A percentile compares a stretch with the other conserved stretches of the same genome.
Conservation (phyloP, 108 stramenopile genomes). For the Skeletonema costatum region DNA sequence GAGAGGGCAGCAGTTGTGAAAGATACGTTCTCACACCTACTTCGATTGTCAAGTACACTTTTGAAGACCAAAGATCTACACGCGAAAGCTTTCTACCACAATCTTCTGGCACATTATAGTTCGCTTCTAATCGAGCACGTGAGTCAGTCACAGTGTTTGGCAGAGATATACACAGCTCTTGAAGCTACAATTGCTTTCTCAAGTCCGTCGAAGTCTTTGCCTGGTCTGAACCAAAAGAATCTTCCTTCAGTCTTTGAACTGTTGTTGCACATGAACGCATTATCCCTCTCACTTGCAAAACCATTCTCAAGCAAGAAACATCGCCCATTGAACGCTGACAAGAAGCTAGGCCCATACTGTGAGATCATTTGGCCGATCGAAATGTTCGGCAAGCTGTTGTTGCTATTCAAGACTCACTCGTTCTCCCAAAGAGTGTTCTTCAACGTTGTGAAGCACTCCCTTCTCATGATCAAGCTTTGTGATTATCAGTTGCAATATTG, state of each 20-base stretch:
- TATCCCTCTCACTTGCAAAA: constrained; percentile 35
- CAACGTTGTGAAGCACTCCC: constrained; percentile 17
- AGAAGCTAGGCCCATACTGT: constrained; percentile 17
- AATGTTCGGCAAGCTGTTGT: constrained; percentile 17
- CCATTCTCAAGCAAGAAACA: constrained; percentile 13
- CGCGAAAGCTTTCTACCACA: constrained; percentile 26
- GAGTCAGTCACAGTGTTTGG: constrained; percentile 10
- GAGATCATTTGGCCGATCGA: constrained; percentile 17
- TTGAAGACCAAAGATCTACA: constrained; percentile 18
- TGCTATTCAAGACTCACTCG: constrained; percentile 3
- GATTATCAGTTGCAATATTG: constrained; percentile 27
- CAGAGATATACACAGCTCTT: constrained; percentile 21
- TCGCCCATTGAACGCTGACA: neutral
- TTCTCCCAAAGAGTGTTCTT: constrained; percentile 17
- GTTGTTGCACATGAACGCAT: constrained; percentile 14
- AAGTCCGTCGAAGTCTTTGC: neutral
- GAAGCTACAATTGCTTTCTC: neutral
- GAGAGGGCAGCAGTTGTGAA: constrained; percentile 7
- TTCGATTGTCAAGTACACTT: constrained; percentile 24
- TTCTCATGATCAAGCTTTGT: constrained; percentile 21
- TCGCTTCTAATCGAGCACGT: constrained; percentile 17
- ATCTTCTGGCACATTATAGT: constrained; percentile 37
- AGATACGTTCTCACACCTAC: constrained; percentile 16
- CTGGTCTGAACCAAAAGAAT: constrained; percentile 30
- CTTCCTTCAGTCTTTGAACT: constrained; percentile 34